Percentiles rank a stretch among this genome's conserved stretches.
Conservation (phyloP, 1,284 basidiomycete species). For the Agaricales sp. region DNA sequence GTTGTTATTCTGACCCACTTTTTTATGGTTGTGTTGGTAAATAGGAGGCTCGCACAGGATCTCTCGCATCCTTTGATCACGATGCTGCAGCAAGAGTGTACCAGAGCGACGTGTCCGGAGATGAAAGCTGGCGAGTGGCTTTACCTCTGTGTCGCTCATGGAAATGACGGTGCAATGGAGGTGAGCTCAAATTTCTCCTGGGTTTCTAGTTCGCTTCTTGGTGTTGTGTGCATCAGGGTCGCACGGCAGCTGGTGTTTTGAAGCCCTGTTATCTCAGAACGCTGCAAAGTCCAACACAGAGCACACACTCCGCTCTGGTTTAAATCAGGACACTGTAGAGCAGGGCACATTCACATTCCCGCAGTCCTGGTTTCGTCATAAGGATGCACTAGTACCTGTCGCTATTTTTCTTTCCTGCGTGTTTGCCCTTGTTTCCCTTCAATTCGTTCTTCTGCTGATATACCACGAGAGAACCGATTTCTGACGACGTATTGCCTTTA, state of each 20-base stretch:
- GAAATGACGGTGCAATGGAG: constrained; percentile 70
- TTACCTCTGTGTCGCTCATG: constrained; percentile 92
- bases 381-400: background rate
- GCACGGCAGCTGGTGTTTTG: too few species aligned
- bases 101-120: constrained; percentile 76
- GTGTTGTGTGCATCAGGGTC: too few species aligned
- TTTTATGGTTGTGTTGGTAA: constrained; percentile 4
- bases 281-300: too few species aligned
- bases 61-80: constrained; percentile 85
- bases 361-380: too few species aligned
- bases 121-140: constrained; percentile 98
- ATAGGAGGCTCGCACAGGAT: constrained; percentile 86
- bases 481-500: constrained; percentile 17
- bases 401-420: constrained; percentile 8
- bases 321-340: too few species aligned
- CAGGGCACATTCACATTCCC: too few species aligned
- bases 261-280: too few species aligned
- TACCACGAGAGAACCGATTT: too few species aligned
- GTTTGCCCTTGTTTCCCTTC: constrained; percentile 2
- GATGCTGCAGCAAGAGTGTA: constrained; percentile 79
- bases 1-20: constrained; percentile 7
- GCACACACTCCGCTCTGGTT: too few species aligned
- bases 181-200: constrained; percentile 26
- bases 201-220: too few species aligned
- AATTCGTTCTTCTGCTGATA: constrained; percentile 5